Evolutionary conservation across 140 eudicot species (phyloP), one percentile per base, ranked within the genome.

Genomic region (Senecio squalidus): DNA sequence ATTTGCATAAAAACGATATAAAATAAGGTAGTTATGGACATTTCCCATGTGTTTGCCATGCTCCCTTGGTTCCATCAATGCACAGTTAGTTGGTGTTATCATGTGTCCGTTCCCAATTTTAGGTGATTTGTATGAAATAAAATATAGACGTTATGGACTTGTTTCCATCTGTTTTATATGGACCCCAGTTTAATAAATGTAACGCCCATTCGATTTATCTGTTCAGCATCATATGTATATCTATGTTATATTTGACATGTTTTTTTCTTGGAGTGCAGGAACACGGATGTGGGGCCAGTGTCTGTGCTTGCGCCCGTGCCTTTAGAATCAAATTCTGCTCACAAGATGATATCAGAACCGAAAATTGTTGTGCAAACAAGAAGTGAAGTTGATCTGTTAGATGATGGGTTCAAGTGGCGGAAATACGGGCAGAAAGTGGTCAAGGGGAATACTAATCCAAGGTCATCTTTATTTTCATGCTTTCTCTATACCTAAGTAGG

Each of bases 351-450:
- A 29, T 66, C 98, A 15, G 98, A 91, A 59, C 62, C 94, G 1
- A 91, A 82, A 66, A 86, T 91, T 31, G 82, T 91, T 29, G 90
- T 91, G 54, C 96, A 91, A 60, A 91, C 96, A 30, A 75, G 91
- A 76, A 91, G 98, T 67, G 96, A 91, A 69, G 96, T 91, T 70
- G 96, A 91, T 76, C 88, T 91, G 53, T 77, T 91, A 58, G 94
- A 91, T 67, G 98, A 91, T 61, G 98, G 98, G 34, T 91, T 74
- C 59, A 91, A 82, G 76, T 91, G 98, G 98, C 76, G 98, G 10
- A 91, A 91, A 70, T 91, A 91, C 30, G 98, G 98, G 30, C 98
- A 91, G 61, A 91, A 91, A 75, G 96, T 86, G 59, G 96, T 91
- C 50, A 91, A 91, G 73, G 98, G 98, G 54, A 91, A 86, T 77